Conservation (phyloP, 208 protist species). For the Trypanosoma congolense region DNA sequence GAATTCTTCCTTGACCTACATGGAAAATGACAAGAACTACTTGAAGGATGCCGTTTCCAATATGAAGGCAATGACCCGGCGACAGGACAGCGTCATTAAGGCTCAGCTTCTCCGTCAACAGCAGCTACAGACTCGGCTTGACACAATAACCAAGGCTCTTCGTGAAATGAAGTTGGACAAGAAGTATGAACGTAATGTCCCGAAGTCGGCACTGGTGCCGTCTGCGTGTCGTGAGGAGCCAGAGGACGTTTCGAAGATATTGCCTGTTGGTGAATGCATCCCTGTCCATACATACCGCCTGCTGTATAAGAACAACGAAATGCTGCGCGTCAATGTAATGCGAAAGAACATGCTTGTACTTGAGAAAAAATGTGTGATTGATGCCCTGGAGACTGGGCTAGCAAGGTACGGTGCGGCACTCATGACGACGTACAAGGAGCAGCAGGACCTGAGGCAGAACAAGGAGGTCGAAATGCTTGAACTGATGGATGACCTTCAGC, state of each 20-base stretch:
- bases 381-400: constrained; percentile 75
- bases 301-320: constrained; percentile 82
- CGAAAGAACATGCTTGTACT: constrained; percentile 89
- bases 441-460: constrained; percentile 37
- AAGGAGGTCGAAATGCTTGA: constrained; percentile 41
- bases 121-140: constrained; percentile 76
- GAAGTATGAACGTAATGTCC: constrained; percentile 68
- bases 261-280: constrained; percentile 74
- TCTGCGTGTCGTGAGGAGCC: constrained; percentile 71
- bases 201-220: constrained; percentile 70
- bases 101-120: constrained; percentile 78
- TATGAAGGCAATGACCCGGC: constrained; percentile 51
- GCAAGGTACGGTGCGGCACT: constrained; percentile 38
- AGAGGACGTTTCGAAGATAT: constrained; percentile 62
- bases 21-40: constrained; percentile 78
- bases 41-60: constrained; percentile 63
- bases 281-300: constrained; percentile 84
- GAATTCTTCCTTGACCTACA: constrained; percentile 37
- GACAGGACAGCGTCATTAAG: constrained; percentile 75
- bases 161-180: constrained; percentile 76
- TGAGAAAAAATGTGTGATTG: constrained; percentile 82
- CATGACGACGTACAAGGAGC: constrained; percentile 45
- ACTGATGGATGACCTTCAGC: constrained; percentile 44
- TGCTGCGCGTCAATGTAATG: constrained; percentile 69
- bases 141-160: constrained; percentile 67